Base-by-base conservation (phyloP, 257 asterid species). In the Echium plantagineum region DNA sequence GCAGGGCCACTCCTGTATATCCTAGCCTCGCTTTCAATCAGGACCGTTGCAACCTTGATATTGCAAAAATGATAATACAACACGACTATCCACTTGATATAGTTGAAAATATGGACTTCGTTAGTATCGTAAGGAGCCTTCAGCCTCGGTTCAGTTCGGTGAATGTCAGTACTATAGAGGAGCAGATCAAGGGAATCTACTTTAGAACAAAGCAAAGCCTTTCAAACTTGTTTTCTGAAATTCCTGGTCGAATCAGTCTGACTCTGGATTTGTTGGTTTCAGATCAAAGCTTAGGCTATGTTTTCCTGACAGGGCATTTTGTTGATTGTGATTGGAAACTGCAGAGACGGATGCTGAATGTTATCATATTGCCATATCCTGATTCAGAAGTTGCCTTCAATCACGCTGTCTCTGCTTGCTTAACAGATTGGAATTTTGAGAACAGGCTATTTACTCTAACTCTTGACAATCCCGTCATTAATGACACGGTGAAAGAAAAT, bases 71-170 rank as follows among this genome's bases (percentile, higher is more conserved):
- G 95, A 77, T 91, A 19, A 77, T 91, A 61, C 85, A 64, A 73
- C 96, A 88, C 52, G 85, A 77, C 54, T 91, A 88, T 74, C 90
- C 97, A 17, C 85, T 91, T 59, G 72, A 71, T 67, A 78, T 91
- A 78, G 90, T 81, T 61, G 90, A 84, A 35, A 81, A 84, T 17
- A 15, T 87, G 15, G 90, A 86, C 20, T 90, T 90, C 66, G 26
- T 71, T 46, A 65, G 76, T 64, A 81, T 91, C 71, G 78, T 76
- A n/a, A 73, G 60, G 58, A 62, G 79, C 61, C 87, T 91, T 58
- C 85, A 89, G 63, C 89, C 97, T 10, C 78, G 70, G 67, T 82
- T 81, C 73, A 80, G 63, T 68, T 31, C 70, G 53, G 69, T 66
- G 47, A 77, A 73, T 67, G 69, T 67, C 5, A 42, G 47, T 56